phyloP scores from a whole-genome alignment of 345 rosid genomes.

The Bretschneidera sinensis region DNA sequence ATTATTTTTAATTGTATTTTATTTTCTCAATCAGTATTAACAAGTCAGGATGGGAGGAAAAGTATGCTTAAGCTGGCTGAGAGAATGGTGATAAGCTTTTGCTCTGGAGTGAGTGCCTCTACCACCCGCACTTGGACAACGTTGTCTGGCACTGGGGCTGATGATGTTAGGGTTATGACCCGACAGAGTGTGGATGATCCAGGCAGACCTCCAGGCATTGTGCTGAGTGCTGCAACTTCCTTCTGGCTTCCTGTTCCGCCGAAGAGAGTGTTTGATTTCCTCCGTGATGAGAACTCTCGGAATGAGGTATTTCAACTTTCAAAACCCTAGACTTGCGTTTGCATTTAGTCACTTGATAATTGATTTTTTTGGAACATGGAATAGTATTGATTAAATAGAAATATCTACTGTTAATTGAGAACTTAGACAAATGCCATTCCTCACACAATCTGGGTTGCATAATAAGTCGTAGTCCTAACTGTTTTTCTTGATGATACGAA shows the following conservation, averaged over 20 bases:
- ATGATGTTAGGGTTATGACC: conserved; percentile 78
- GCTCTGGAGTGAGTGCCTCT: conserved; percentile 65
- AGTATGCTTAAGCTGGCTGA: conserved; percentile 75
- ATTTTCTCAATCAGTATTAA: conserved; percentile 37
- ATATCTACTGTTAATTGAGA: too few species aligned
- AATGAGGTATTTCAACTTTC: conserved; percentile 41
- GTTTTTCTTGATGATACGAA: too few species aligned
- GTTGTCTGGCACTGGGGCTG: conserved; percentile 57
- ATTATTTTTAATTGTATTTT: neutral
- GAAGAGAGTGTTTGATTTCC: conserved; percentile 62
- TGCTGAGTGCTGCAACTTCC: conserved; percentile 84
- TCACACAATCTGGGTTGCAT: too few species aligned
- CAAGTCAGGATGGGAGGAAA: conserved; percentile 61
- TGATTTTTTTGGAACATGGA: too few species aligned
- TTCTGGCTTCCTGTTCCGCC: conserved; percentile 89
- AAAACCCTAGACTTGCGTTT: too few species aligned
- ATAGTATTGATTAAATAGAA: too few species aligned
- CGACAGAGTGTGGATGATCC: conserved; percentile 70
- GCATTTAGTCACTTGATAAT: too few species aligned
- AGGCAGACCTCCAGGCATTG: conserved; percentile 80
- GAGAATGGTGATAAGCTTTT: conserved; percentile 74
- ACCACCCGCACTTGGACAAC: conserved; percentile 71
- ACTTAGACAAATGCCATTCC: too few species aligned
- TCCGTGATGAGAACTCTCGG: conserved; percentile 72
- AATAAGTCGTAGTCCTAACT: too few species aligned